Conservation (phyloP, 768 basidiomycete species). For the Lentinula aciculospora region DNA sequence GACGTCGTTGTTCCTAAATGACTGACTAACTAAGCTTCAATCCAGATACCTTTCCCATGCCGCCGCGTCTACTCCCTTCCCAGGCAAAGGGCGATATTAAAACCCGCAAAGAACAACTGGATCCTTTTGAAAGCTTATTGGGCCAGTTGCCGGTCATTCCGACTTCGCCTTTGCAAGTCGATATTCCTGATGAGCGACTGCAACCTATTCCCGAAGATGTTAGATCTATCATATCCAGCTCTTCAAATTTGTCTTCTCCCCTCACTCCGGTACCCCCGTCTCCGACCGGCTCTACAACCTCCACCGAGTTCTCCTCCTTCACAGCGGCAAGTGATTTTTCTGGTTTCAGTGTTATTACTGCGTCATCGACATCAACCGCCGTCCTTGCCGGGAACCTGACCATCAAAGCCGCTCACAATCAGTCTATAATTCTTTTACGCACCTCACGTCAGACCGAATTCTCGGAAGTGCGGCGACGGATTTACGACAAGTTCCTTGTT, state of each 20-base stretch:
- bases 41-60: conserved; percentile 21
- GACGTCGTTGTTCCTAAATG: conserved; percentile 1
- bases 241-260: not conserved
- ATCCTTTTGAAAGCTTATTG: not conserved
- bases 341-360: conserved; percentile 16
- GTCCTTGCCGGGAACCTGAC: conserved; percentile 7
- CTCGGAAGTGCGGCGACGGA: conserved; percentile 45
- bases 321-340: conserved; percentile 11
- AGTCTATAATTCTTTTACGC: conserved; percentile 60
- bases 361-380: conserved; percentile 15
- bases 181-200: not conserved
- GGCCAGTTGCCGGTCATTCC: not conserved
- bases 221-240: not conserved
- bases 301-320: conserved; percentile 23
- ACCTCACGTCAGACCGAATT: conserved; percentile 41
- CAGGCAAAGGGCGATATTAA: not conserved
- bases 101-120: not conserved
- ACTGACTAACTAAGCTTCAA: not conserved
- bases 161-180: not conserved
- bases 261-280: conserved; percentile 8
- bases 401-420: conserved; percentile 62
- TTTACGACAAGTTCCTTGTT: conserved; percentile 63
- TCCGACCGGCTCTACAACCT: conserved; percentile 18
- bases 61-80: conserved; percentile 12
- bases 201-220: conserved; percentile 2